Percentiles rank a stretch among this genome's conserved stretches.
These are phyloP conservation scores for Radiomyces spectabilis DNA, from an alignment of 192 early-diverging fungal species.

Conservation along the genomic window DNA sequence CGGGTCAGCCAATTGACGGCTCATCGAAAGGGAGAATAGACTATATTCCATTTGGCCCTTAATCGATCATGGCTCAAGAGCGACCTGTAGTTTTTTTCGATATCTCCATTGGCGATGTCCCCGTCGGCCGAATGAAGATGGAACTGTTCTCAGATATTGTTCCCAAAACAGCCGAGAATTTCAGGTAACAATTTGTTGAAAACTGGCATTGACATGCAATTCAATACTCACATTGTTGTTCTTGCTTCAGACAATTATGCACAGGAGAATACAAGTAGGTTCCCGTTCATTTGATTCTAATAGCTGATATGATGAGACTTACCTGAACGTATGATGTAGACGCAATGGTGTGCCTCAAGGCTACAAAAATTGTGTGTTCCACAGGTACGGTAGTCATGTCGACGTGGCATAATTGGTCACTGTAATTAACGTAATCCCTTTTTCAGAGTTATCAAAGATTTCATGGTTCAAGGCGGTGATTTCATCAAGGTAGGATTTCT, in stretches of 20 bases:
- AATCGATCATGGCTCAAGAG: slow-evolving; percentile 24
- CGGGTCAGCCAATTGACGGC: too few species aligned
- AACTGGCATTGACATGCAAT: neutral
- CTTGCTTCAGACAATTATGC: slow-evolving; percentile 64
- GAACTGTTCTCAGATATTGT: slow-evolving; percentile 65
- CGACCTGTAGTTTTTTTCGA: slow-evolving; percentile 63
- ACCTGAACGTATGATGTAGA: slow-evolving; percentile 22
- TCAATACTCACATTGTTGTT: neutral
- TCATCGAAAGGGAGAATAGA: too few species aligned
- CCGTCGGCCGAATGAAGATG: slow-evolving; percentile 61
- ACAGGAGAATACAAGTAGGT: slow-evolving; percentile 78
- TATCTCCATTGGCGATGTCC: slow-evolving; percentile 61
- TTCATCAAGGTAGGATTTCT: slow-evolving; percentile 71
- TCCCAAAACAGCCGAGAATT: slow-evolving; percentile 76
- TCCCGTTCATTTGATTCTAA: neutral
- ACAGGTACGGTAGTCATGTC: slow-evolving; percentile 37
- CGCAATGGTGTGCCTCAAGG: slow-evolving; percentile 77
- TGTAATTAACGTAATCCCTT: neutral
- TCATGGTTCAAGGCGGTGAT: slow-evolving; percentile 92
- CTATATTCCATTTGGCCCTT: too few species aligned
- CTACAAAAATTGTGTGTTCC: slow-evolving; percentile 78
- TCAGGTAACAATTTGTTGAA: slow-evolving; percentile 37
- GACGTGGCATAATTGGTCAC: neutral
- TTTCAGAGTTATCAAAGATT: slow-evolving; percentile 76
- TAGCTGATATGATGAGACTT: neutral